Evolutionary conservation across 257 asterid genomes (phyloP).

Genomic region (Solanum boliviense): DNA sequence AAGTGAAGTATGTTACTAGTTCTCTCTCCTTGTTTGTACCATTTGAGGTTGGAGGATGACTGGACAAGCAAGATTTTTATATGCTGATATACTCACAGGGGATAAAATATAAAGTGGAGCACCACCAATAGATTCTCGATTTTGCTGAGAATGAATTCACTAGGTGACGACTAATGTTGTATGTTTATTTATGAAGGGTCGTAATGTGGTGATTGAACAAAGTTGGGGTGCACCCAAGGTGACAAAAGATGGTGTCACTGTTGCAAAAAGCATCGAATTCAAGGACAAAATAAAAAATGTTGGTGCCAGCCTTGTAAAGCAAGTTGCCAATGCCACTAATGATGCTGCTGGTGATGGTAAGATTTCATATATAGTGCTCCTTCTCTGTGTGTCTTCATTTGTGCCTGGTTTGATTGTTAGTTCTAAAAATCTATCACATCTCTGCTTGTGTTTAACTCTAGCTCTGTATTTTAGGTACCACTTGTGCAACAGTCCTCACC

Average conservation of each 20-base stretch:
- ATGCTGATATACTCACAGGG: not conserved
- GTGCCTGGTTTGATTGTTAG: not conserved
- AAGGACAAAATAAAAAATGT: conserved; percentile 36
- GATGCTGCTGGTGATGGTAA: conserved; percentile 56
- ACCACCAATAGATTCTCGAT: not conserved
- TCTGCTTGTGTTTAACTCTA: not conserved
- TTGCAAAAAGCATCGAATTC: conserved; percentile 41
- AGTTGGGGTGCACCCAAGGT: conserved; percentile 51
- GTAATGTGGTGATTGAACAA: conserved; percentile 44
- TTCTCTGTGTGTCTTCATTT: not conserved
- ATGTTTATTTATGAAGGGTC: conserved; percentile 17
- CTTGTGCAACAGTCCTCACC: conserved; percentile 48
- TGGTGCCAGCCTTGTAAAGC: conserved; percentile 54
- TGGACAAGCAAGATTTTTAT: not conserved
- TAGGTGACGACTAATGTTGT: not conserved
- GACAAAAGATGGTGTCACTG: conserved; percentile 52
- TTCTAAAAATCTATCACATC: not conserved
- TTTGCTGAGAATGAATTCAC: not conserved
- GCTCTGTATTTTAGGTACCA: conserved; percentile 28
- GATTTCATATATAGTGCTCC: not conserved
- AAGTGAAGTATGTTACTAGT: not conserved
- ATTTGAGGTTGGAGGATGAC: not conserved
- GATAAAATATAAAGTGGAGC: not conserved
- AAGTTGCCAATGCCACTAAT: conserved; percentile 51
- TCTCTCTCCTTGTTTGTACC: not conserved